Percentiles rank a stretch among this genome's conserved stretches.
phyloP scores from a whole-genome alignment of 225 moss, liverwort and hornwort genomes.

The Antitrichia curtipendula region DNA sequence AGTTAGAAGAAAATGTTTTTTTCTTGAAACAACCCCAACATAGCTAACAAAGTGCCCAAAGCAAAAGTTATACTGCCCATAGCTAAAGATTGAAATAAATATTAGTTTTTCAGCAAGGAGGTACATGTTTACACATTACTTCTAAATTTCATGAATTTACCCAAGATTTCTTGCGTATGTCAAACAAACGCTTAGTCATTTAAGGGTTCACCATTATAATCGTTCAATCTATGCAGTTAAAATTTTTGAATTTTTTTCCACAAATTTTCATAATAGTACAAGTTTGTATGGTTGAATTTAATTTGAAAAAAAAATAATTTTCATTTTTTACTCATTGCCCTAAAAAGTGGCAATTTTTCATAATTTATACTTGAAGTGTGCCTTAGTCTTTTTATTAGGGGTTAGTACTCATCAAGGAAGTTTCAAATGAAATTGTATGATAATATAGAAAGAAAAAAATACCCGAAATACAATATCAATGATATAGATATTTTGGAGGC shows the following conservation, averaged over 20 bases:
- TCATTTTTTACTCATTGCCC: not conserved
- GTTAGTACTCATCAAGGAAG: not conserved
- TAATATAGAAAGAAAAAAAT: not conserved
- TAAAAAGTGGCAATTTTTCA: not conserved
- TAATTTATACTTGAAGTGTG: not conserved
- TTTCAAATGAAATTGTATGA: not conserved
- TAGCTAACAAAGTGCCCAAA: too few relatives aligned
- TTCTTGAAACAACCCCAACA: too few relatives aligned
- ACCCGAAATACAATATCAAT: not conserved
- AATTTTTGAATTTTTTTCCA: not conserved
- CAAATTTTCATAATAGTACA: accelerated
- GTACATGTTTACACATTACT: too few relatives aligned
- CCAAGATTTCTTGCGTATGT: too few relatives aligned
- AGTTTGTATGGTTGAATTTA: not conserved
- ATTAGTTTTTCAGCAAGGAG: too few relatives aligned
- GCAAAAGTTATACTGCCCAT: too few relatives aligned
- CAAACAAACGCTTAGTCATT: too few relatives aligned
- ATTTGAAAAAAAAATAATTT: too few relatives aligned
- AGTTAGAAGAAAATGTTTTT: too few relatives aligned
- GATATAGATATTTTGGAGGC: not conserved
- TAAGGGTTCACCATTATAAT: too few relatives aligned
- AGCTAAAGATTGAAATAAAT: too few relatives aligned
- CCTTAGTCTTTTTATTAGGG: not conserved
- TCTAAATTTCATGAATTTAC: too few relatives aligned
- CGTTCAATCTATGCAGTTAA: accelerated